Conservation (phyloP, 2,329 filamentous ascomycete species). For the Aureobasidium vineae region DNA sequence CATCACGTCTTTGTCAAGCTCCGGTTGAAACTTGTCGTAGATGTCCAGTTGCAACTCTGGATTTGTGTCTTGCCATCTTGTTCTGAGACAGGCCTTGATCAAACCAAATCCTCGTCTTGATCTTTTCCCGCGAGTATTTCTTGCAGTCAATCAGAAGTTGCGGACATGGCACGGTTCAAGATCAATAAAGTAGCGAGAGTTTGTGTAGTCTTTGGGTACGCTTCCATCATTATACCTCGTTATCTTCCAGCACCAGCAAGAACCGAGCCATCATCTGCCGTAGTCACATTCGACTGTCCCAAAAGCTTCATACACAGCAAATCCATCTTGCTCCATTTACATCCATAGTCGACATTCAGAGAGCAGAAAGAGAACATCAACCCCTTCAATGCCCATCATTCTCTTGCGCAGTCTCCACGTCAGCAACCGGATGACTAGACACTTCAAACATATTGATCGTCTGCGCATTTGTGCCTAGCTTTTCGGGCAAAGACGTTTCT, state of each 20-base stretch:
- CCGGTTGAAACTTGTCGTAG: too few species aligned
- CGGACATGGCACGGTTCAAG: too few species aligned
- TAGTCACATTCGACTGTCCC: background rate
- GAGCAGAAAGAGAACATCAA: background rate
- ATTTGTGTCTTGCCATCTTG: too few species aligned
- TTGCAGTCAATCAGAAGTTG: too few species aligned
- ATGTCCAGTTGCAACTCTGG: too few species aligned
- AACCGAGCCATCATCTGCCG: background rate
- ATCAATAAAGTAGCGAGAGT: background rate
- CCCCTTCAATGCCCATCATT: background rate
- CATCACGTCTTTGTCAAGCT: background rate
- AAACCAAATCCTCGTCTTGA: too few species aligned
- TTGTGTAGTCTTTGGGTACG: background rate
- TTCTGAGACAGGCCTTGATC: too few species aligned
- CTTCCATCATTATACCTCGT: background rate
- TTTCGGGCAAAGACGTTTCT: conserved; percentile 32
- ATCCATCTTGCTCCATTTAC: background rate
- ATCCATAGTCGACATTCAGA: background rate
- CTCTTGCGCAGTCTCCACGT: conserved; percentile 36
- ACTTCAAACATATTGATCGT: conserved; percentile 47
- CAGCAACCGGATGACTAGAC: conserved; percentile 44
- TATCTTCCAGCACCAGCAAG: background rate
- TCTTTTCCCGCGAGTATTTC: too few species aligned
- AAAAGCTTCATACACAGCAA: background rate
- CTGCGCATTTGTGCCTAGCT: conserved; percentile 33